phyloP scores from a whole-genome alignment of 176 grass and related monocot genomes.

The Juncus effusus region DNA sequence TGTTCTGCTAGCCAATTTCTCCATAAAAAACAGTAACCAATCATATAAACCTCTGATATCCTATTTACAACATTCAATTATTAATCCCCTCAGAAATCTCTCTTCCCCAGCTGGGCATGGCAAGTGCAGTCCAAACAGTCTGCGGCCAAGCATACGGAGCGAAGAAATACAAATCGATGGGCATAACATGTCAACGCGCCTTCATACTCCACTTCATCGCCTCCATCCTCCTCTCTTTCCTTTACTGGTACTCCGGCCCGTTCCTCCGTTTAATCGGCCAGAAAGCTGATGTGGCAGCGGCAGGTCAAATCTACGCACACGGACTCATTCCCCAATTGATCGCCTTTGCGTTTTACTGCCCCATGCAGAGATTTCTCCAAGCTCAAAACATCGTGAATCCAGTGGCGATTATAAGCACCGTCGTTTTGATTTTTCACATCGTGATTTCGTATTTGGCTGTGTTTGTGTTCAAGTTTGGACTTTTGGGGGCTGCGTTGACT shows the following conservation, averaged over 20 bases:
- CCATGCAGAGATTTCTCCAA: conserved; percentile 41
- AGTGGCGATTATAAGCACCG: conserved; percentile 21
- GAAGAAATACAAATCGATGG: conserved; percentile 32
- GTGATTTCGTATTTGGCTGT: conserved; percentile 26
- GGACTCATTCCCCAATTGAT: conserved; percentile 14
- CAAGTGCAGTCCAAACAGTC: conserved; percentile 16
- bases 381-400: conserved; percentile 42
- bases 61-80: not conserved
- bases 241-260: conserved; percentile 31
- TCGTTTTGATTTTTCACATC: conserved; percentile 25
- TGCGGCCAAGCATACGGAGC: conserved; percentile 42
- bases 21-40: not conserved
- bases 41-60: not conserved
- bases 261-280: conserved; percentile 31
- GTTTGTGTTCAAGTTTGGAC: conserved; percentile 22
- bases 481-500: conserved; percentile 24
- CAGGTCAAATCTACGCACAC: not conserved
- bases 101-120: conserved; percentile 20
- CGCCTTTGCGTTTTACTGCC: conserved; percentile 17
- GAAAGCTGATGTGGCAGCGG: not conserved
- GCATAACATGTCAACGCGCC: conserved; percentile 25
- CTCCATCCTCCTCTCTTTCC: conserved; percentile 8
- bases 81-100: not conserved
- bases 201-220: conserved; percentile 33
- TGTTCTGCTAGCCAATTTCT: not conserved